Evolutionary conservation across 2,329 filamentous ascomycete genomes (phyloP), one percentile per base, ranked within the genome.

Genomic region (Epichloe gansuensis): DNA sequence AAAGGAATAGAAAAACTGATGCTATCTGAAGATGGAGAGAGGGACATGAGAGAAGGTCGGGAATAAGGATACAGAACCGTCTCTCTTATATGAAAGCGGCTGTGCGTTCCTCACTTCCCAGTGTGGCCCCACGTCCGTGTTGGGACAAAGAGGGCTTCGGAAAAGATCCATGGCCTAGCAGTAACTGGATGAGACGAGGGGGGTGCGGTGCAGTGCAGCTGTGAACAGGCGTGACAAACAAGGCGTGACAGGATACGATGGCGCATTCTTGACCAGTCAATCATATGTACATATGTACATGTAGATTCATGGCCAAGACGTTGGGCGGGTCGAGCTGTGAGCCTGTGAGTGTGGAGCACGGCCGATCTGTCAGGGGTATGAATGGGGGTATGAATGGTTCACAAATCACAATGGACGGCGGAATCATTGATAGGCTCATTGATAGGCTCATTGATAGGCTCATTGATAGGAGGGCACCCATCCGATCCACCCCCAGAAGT

Each of bases 21-120:
- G 46, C 40, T 53, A 49, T 50, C 43, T 54, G 52, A 34, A 15
- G 34, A 49, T 49, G 48, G 43, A 31, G 45, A 53, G 51, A 51
- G 38, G 38, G 15, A 35, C 43, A 51, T n/a, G 43, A 2, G n/a
- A 17, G 25, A 49, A 23, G 25, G 9, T 31, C 23, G 50, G 38
- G 41, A 8, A 31, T 31, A 3, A 9, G 27, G 51, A 51, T 31
- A 38, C 21, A 15, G 42, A 39, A 39, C 27, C 41, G 12, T 45
- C 27, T 11, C 3, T 57, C 52, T 56, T 57, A 56, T 57, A 56
- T 35, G 42, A 42, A 40, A 35, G 21, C 40, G 43, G 36, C 21
- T 38, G 34, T 52, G 43, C 36, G 7, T 50, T 46, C 41, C 36
- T 9, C 7, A 34, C 17, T n/a, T 15, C 36, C 9, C 7, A 34